Evolutionary conservation across 352 stramenopile species (phyloP).

Genomic region (Peronospora belbahrii): DNA sequence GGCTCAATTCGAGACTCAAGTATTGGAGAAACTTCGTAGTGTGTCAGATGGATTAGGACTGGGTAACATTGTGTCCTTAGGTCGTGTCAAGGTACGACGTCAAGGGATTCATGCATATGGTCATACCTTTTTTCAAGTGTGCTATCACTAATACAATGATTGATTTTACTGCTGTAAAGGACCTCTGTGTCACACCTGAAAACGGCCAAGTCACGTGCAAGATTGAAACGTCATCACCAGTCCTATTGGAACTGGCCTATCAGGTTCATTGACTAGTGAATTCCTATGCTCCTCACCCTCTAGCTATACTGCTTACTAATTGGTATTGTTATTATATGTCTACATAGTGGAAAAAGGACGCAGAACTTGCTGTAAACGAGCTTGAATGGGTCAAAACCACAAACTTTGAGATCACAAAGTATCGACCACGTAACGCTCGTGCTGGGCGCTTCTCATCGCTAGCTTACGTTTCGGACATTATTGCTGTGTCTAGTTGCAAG

Average conservation of each 20-base stretch:
- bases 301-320: not conserved
- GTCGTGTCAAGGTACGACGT: conserved; percentile 62
- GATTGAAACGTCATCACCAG: conserved; percentile 61
- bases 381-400: conserved; percentile 74
- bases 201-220: conserved; percentile 56
- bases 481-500: conserved; percentile 91
- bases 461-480: conserved; percentile 81
- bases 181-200: conserved; percentile 41
- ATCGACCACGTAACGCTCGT: conserved; percentile 55
- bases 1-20: conserved; percentile 67
- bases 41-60: conserved; percentile 67
- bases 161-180: conserved; percentile 24
- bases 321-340: not conserved
- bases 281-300: not conserved
- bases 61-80: conserved; percentile 62
- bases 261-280: conserved; percentile 28
- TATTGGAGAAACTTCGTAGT: conserved; percentile 60
- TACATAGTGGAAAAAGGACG: conserved; percentile 59
- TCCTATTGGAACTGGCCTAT: conserved; percentile 58
- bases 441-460: conserved; percentile 69
- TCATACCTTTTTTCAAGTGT: not conserved
- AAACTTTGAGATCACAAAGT: conserved; percentile 55
- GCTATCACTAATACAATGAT: not conserved
- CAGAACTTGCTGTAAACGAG: conserved; percentile 33
- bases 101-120: conserved; percentile 3